phyloP scores from a whole-genome alignment of 768 basidiomycete genomes.

The Trametes elegans region DNA sequence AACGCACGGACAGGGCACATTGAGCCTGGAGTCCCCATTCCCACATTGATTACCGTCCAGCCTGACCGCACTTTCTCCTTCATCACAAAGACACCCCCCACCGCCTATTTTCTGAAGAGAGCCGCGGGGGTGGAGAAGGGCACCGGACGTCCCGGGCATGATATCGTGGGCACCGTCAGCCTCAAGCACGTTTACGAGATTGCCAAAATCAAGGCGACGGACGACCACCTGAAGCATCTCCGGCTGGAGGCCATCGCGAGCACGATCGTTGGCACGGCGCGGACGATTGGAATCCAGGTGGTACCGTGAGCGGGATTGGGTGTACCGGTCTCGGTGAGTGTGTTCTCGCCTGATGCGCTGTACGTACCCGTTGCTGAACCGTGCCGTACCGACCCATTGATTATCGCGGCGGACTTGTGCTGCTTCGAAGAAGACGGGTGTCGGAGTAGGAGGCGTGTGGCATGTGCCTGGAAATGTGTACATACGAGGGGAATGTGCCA shows the following conservation, averaged over 20 bases:
- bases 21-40: conserved; percentile 79
- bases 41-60: conserved; percentile 90
- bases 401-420: conserved; percentile 9
- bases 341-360: conserved; percentile 9
- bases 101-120: conserved; percentile 87
- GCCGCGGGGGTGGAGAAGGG: conserved; percentile 90
- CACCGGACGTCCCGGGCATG: conserved; percentile 77
- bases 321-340: conserved; percentile 11
- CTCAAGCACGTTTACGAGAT: conserved; percentile 99
- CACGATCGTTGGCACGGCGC: conserved; percentile 86
- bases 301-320: conserved; percentile 59
- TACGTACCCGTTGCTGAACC: conserved; percentile 16
- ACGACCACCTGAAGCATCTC: conserved; percentile 86
- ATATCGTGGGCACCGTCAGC: conserved; percentile 76
- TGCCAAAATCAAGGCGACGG: conserved; percentile 91
- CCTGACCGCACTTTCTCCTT: conserved; percentile 96
- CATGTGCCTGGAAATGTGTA: conserved; percentile 21
- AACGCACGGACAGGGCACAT: conserved; percentile 95
- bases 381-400: conserved; percentile 13
- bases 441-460: conserved; percentile 8
- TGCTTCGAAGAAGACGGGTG: conserved; percentile 14
- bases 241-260: conserved; percentile 85
- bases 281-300: conserved; percentile 85
- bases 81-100: conserved; percentile 87
- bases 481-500: conserved; percentile 18